Base-by-base conservation (phyloP, 164 flowering plant genomes). In the Kingdonia uniflora region DNA sequence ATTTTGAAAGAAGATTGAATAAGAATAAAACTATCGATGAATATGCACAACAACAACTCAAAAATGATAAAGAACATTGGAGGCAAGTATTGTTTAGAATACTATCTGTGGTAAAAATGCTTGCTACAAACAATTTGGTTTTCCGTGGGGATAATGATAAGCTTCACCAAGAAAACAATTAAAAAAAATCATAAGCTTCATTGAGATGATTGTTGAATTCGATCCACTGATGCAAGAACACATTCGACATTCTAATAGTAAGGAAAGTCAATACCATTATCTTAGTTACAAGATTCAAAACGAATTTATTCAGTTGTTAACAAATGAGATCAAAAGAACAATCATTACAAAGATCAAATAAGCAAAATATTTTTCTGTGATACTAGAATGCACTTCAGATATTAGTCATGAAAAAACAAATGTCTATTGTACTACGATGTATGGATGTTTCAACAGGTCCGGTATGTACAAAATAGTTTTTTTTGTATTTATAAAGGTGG, bases 381-480 rank as follows among this genome's bases (percentile, higher is more conserved):
- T 40, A 39, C 11, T 39, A 14, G 44, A 33, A 21, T 39, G 44
- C 20, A 53, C 45, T 39, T 15, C 43, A 19, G 49, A 51, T 61
- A 19, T 71, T 0, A 65, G 72, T n/a, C 72, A 77, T 29, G n/a
- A 76, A 74, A 40, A 14, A 44, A 44, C 20, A 44, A 44, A 44
- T 44, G 44, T 44, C 20, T 19, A n/a, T n/a, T n/a, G 20, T n/a
- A 19, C 11, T 41, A 44, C 11, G 20, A 16, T n/a, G 48, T 19
- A 19, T 44, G 22, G 48, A 44, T 44, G 48, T 44, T 2, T 44
- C 22, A n/a, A n/a, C 22, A 11, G 15, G 12, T 19, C 48, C 48
- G 19, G 3, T 19, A 19, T 1, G 15, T 2, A 11, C 15, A 8
- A 11, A 44, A 44, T n/a, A 44, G 15, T 44, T n/a, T 11, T 44